These are phyloP conservation scores for Pleurotus pulmonarius DNA, from an alignment of 768 basidiomycete genomes.

Conservation along the genomic window DNA sequence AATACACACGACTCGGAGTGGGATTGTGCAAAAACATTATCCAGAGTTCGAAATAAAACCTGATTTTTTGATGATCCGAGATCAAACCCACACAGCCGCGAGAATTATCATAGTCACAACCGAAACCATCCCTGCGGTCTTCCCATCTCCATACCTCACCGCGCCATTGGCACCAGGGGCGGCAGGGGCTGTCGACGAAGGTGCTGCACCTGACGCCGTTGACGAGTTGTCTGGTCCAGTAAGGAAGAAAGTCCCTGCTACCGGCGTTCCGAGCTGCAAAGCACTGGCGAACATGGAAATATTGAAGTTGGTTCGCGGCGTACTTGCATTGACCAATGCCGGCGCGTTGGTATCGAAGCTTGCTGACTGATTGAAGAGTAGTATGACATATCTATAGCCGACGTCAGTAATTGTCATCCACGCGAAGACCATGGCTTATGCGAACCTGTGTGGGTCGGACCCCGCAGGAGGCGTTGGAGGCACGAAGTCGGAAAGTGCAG, in stretches of 20 bases:
- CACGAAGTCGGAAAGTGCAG: conserved; percentile 35
- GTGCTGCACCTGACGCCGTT: background rate
- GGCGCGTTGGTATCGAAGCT: conserved; percentile 25
- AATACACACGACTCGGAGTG: no score
- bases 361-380: conserved; percentile 29
- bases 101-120: no score
- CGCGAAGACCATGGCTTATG: conserved; percentile 9
- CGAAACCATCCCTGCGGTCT: no score
- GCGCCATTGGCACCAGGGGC: background rate
- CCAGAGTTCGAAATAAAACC: no score
- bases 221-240: conserved; percentile 27
- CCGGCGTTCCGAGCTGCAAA: conserved; percentile 28
- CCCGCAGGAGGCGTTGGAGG: conserved; percentile 35
- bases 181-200: background rate
- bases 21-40: no score
- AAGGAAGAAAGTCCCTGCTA: conserved; percentile 42
- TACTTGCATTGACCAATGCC: conserved; percentile 28
- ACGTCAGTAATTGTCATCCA: conserved; percentile 5
- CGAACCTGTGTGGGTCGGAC: conserved; percentile 42
- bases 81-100: no score
- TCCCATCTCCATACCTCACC: no score
- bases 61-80: no score
- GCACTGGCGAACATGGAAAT: conserved; percentile 29
- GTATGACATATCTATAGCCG: conserved; percentile 27
- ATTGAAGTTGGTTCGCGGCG: conserved; percentile 35